Percentiles rank a stretch among this genome's conserved stretches.
Conservation (phyloP, 352 stramenopile genomes). For the Phytophthora pistaciae region DNA sequence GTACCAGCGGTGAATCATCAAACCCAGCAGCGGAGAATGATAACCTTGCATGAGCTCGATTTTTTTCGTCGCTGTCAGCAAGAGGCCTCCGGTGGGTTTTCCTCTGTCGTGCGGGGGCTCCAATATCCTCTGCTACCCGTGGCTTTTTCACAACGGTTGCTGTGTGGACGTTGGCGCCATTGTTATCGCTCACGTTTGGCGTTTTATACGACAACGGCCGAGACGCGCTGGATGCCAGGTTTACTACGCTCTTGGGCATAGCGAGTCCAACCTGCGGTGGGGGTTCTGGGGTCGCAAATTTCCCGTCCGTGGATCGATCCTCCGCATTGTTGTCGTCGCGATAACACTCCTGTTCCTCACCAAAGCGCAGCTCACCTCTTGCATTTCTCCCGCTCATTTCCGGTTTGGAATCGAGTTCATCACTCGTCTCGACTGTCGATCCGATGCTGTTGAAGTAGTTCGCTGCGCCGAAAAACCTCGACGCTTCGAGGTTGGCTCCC, state of each 20-base stretch:
- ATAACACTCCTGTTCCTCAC: constrained; percentile 16
- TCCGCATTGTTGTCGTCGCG: constrained; percentile 42
- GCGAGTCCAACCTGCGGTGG: constrained; percentile 30
- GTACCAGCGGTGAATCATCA: constrained; percentile 67
- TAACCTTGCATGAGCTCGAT: constrained; percentile 54
- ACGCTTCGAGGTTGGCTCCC: constrained; percentile 75
- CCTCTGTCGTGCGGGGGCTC: constrained; percentile 49
- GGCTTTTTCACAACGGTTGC: constrained; percentile 66
- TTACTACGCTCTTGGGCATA: constrained; percentile 29
- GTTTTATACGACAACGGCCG: constrained; percentile 46
- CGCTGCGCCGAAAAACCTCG: constrained; percentile 66
- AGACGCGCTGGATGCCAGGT: constrained; percentile 8
- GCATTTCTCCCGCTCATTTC: constrained; percentile 16
- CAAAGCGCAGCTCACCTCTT: constrained; percentile 6
- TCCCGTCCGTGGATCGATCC: constrained; percentile 29
- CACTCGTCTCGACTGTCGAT: constrained; percentile 1
- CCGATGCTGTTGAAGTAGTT: constrained; percentile 54
- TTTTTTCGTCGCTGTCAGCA: constrained; percentile 65
- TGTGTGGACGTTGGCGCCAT: constrained; percentile 24
- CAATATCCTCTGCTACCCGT: constrained; percentile 43
- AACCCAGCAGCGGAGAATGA: constrained; percentile 67
- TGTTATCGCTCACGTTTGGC: constrained; percentile 32
- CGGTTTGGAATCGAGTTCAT: constrained; percentile 9
- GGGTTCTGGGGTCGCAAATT: constrained; percentile 44
- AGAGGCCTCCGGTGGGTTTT: constrained; percentile 64